These are phyloP conservation scores for Calocera viscosa DNA, from an alignment of 768 basidiomycete species.

Conservation along the genomic window DNA sequence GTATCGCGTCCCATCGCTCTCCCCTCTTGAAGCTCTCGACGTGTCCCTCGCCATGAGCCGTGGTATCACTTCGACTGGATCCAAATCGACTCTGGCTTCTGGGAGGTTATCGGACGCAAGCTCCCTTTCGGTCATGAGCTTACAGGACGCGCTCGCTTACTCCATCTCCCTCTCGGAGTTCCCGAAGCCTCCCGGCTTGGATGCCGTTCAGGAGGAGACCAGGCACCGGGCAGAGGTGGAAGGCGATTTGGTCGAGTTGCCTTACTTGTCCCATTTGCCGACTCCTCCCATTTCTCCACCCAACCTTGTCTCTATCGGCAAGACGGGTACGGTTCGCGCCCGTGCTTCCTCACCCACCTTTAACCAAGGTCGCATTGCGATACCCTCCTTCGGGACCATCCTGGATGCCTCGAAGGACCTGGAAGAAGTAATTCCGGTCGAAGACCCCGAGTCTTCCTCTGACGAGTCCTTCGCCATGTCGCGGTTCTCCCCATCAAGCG, in stretches of 20 bases:
- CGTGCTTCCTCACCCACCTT: neutral
- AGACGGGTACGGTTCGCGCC: constrained; percentile 11
- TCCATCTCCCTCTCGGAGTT: neutral
- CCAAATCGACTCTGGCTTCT: neutral
- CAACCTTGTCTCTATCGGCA: neutral
- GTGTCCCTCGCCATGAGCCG: neutral
- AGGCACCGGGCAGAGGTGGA: neutral
- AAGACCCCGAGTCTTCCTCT: neutral
- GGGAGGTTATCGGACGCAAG: neutral
- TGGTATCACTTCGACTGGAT: neutral
- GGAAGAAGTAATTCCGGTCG: neutral
- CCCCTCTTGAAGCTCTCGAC: neutral
- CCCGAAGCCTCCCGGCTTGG: neutral
- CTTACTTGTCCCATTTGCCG: constrained; percentile 6
- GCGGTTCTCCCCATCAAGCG: neutral
- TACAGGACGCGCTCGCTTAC: constrained; percentile 3
- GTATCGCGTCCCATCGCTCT: constrained; percentile 1
- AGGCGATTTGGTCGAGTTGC: neutral
- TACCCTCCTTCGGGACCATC: constrained; percentile 3
- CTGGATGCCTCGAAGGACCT: neutral
- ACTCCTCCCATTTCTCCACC: constrained; percentile 13
- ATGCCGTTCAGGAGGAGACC: constrained; percentile 3
- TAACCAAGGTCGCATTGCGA: neutral
- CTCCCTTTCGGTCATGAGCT: neutral
- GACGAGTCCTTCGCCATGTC: constrained; percentile 5